phyloP scores from a whole-genome alignment of 768 basidiomycete species.

The Mycena maculata region DNA sequence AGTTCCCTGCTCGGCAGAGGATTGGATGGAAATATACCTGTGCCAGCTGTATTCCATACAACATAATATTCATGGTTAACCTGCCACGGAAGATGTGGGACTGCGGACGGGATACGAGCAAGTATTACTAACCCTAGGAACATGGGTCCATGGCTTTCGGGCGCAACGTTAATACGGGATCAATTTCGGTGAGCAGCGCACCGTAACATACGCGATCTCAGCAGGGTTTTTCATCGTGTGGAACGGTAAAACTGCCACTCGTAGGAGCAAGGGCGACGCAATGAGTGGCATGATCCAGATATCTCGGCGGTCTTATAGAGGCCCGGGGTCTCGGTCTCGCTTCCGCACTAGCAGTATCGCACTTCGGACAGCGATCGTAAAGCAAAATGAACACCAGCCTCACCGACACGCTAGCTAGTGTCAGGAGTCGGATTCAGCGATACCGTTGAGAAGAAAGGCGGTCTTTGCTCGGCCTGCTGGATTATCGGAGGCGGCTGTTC shows the following conservation, averaged over 20 bases:
- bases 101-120: not conserved
- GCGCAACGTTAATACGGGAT: not conserved
- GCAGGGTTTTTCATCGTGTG: slow-evolving; percentile 23
- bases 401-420: no score
- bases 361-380: slow-evolving; percentile 8
- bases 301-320: slow-evolving; percentile 30
- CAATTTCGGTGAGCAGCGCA: no score
- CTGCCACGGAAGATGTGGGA: not conserved
- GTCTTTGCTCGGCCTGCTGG: no score
- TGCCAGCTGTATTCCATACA: slow-evolving; percentile 39
- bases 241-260: not conserved
- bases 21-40: slow-evolving; percentile 9
- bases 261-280: slow-evolving; percentile 23
- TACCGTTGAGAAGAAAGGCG: no score
- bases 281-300: slow-evolving; percentile 20
- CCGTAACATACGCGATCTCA: slow-evolving; percentile 28
- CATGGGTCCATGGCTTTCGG: slow-evolving; percentile 28
- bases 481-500: no score
- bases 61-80: slow-evolving; percentile 34
- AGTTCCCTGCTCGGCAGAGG: not conserved
- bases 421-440: no score
- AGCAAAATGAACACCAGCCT: slow-evolving; percentile 17
- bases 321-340: slow-evolving; percentile 23
- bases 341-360: slow-evolving; percentile 16
- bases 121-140: slow-evolving; percentile 18